Percentiles rank a stretch among this genome's conserved stretches.
These are phyloP conservation scores for Fistulifera pelliculosa DNA, from an alignment of 108 stramenopile species.

Conservation along the genomic window DNA sequence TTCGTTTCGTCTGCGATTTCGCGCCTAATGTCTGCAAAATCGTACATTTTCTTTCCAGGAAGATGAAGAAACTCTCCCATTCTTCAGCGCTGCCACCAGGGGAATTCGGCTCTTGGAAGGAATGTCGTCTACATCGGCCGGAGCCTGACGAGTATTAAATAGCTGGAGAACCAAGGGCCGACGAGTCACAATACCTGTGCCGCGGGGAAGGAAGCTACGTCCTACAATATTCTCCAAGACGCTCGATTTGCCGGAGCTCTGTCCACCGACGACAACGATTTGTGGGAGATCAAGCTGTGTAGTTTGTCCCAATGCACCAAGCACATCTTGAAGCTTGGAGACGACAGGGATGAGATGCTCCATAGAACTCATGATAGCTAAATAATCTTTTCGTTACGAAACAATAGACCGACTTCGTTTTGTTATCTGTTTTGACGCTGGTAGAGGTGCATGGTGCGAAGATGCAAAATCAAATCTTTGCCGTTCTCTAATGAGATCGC, in stretches of 20 bases:
- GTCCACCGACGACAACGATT: slow-evolving; percentile 93
- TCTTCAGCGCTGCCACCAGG: slow-evolving; percentile 36
- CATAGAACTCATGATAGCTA: slow-evolving; percentile 39
- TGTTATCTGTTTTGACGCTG: too few species aligned
- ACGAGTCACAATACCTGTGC: slow-evolving; percentile 96
- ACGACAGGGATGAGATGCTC: slow-evolving; percentile 97
- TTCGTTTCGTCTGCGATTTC: slow-evolving; percentile 95
- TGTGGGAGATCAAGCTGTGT: slow-evolving; percentile 94
- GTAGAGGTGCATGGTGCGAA: too few species aligned
- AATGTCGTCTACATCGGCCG: slow-evolving; percentile 15
- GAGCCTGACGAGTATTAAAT: slow-evolving; percentile 46
- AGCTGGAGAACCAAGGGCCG: slow-evolving; percentile 90
- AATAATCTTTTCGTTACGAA: too few species aligned
- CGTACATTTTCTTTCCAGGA: slow-evolving; percentile 75
- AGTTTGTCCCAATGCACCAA: slow-evolving; percentile 89
- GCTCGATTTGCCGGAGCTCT: slow-evolving; percentile 93
- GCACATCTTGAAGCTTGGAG: slow-evolving; percentile 97
- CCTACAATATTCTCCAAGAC: slow-evolving; percentile 95
- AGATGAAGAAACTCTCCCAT: slow-evolving; percentile 96
- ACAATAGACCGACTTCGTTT: too few species aligned
- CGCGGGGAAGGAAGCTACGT: slow-evolving; percentile 90
- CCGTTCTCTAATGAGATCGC: too few species aligned
- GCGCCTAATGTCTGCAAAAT: slow-evolving; percentile 82
- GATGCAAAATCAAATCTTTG: too few species aligned
- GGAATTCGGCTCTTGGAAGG: slow-evolving; percentile 14